Percentiles rank a stretch among this genome's conserved stretches.
phyloP scores from a whole-genome alignment of 2,329 filamentous ascomycete species.

The Macrophomina pseudophaseolina region DNA sequence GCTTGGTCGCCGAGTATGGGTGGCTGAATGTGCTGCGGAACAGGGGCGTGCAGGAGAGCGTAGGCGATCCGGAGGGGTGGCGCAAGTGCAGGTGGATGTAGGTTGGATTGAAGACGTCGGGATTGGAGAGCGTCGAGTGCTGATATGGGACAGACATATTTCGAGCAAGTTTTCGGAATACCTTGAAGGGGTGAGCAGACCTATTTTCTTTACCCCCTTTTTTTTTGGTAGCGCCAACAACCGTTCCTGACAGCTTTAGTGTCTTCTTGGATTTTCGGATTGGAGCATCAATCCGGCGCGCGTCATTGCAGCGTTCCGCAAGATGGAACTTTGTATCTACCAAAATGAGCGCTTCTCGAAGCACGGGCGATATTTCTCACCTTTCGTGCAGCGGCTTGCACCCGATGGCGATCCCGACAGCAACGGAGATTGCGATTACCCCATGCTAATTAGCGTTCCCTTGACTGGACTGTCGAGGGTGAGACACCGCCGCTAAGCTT shows the following conservation, averaged over 20 bases:
- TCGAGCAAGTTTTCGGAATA: slow-evolving; percentile 50
- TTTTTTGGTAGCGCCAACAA: neutral
- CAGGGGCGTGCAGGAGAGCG: slow-evolving; percentile 37
- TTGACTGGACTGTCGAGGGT: slow-evolving; percentile 50
- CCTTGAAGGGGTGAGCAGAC: slow-evolving; percentile 35
- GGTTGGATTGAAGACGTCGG: neutral
- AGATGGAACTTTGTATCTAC: slow-evolving; percentile 45
- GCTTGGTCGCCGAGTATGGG: slow-evolving; percentile 47
- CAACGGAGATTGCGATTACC: slow-evolving; percentile 31
- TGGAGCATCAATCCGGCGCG: slow-evolving; percentile 35
- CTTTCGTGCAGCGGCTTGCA: slow-evolving; percentile 45
- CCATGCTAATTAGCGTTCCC: slow-evolving; percentile 48
- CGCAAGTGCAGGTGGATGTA: slow-evolving; percentile 48
- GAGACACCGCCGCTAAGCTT: slow-evolving; percentile 46
- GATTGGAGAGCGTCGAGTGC: neutral
- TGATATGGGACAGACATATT: slow-evolving; percentile 38
- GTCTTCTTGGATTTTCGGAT: slow-evolving; percentile 39
- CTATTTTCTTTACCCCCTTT: neutral
- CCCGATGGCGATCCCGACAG: slow-evolving; percentile 28
- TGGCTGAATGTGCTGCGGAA: slow-evolving; percentile 49
- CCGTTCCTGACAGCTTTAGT: slow-evolving; percentile 27
- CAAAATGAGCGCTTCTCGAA: slow-evolving; percentile 51
- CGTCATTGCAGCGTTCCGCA: slow-evolving; percentile 34
- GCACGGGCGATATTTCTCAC: slow-evolving; percentile 51
- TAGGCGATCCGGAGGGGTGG: slow-evolving; percentile 35